These are phyloP conservation scores for Daldinia sp. DNA, from an alignment of 2,329 filamentous ascomycete species.

Conservation along the genomic window DNA sequence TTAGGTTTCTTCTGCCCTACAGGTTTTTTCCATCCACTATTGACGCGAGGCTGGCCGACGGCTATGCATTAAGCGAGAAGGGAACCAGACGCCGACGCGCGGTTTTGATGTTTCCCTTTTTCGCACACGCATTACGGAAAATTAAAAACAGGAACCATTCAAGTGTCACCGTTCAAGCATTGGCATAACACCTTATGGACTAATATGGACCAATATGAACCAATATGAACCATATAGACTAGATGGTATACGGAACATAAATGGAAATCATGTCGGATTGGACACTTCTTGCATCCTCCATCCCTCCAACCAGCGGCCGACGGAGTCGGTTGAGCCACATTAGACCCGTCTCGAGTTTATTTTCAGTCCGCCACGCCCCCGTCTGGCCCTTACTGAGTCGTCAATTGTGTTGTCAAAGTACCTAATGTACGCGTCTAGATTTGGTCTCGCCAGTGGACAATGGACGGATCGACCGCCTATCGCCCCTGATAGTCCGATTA, in stretches of 20 bases:
- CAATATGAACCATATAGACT: too few species aligned
- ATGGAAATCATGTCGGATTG: conserved; percentile 36
- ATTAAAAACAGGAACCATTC: not conserved
- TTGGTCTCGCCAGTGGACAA: conserved; percentile 38
- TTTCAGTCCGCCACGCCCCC: conserved; percentile 36
- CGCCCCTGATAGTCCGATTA: conserved; percentile 39
- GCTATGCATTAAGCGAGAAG: conserved; percentile 29
- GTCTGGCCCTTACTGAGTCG: conserved; percentile 37
- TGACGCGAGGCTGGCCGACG: conserved; percentile 18
- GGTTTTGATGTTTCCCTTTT: not conserved
- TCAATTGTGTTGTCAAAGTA: conserved; percentile 39
- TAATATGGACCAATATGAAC: too few species aligned
- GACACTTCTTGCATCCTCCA: conserved; percentile 38
- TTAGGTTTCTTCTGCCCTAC: conserved; percentile 42
- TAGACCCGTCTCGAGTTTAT: conserved; percentile 26
- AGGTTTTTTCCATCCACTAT: conserved; percentile 23
- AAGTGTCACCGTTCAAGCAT: not conserved
- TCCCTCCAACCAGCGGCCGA: conserved; percentile 26
- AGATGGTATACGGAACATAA: not conserved
- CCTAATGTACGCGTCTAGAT: conserved; percentile 17
- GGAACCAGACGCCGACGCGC: not conserved
- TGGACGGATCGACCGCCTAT: conserved; percentile 37
- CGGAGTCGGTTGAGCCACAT: conserved; percentile 29
- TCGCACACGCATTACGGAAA: conserved; percentile 15
- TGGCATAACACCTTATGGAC: not conserved